Percentiles rank a stretch among this genome's conserved stretches.
These are phyloP conservation scores for Tricholoma sp. DNA, from an alignment of 768 basidiomycete genomes.

Conservation along the genomic window DNA sequence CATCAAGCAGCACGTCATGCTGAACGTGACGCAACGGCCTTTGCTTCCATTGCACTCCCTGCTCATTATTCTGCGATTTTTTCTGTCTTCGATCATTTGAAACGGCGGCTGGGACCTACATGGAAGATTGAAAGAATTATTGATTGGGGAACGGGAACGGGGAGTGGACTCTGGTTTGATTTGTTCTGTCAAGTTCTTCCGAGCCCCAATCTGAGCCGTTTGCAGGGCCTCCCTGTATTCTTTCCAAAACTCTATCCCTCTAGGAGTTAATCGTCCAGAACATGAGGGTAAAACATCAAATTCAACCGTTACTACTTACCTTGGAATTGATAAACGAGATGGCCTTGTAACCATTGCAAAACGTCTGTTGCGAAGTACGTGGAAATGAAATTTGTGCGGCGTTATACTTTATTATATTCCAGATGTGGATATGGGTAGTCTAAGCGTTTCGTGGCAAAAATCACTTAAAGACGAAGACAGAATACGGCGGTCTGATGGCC, in stretches of 20 bases:
- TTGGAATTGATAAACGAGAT: constrained; percentile 74
- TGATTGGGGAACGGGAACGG: constrained; percentile 83
- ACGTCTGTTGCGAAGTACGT: constrained; percentile 53
- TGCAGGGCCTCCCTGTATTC: constrained; percentile 61
- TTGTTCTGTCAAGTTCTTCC: not conserved
- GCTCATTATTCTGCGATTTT: constrained; percentile 79
- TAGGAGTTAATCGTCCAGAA: constrained; percentile 14
- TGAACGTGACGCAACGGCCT: constrained; percentile 75
- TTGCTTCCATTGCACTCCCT: constrained; percentile 80
- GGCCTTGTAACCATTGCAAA: constrained; percentile 66
- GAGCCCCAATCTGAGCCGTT: constrained; percentile 9
- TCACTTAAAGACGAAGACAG: constrained; percentile 45
- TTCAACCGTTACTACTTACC: constrained; percentile 55
- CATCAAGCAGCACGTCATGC: constrained; percentile 54
- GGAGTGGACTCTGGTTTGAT: constrained; percentile 76
- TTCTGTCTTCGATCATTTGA: constrained; percentile 67
- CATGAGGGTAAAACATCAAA: constrained; percentile 37
- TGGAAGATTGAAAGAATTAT: constrained; percentile 59
- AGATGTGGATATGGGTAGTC: constrained; percentile 45
- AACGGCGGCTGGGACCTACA: constrained; percentile 54
- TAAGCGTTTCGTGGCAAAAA: constrained; percentile 52
- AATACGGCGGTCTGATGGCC: constrained; percentile 36
- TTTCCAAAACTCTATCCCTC: constrained; percentile 43
- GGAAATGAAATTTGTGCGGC: constrained; percentile 4
- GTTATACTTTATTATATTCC: not conserved